Evolutionary conservation across 768 basidiomycete genomes (phyloP).

Genomic region (Antrodiella citrinella): DNA sequence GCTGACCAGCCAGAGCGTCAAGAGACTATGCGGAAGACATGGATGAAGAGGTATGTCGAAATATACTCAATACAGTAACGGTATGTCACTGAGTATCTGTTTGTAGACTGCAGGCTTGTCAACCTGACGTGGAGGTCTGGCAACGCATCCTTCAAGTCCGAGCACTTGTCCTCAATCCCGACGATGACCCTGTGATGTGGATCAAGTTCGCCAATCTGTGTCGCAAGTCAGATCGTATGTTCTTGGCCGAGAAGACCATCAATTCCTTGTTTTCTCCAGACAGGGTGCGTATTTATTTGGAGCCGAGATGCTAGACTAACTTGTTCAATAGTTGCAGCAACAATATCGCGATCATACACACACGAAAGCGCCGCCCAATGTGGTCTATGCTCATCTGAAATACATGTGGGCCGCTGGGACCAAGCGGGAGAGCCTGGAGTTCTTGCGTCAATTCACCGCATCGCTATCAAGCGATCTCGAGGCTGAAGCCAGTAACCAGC

Average conservation of each 20-base stretch:
- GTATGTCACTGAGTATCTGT: not conserved
- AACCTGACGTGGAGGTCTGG: slow-evolving; percentile 98
- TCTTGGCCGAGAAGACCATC: slow-evolving; percentile 94
- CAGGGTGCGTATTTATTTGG: slow-evolving; percentile 31
- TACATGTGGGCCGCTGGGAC: slow-evolving; percentile 90
- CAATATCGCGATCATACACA: slow-evolving; percentile 43
- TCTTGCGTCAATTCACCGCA: slow-evolving; percentile 76
- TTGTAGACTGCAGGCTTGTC: slow-evolving; percentile 82
- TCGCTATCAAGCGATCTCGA: slow-evolving; percentile 65
- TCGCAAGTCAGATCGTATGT: slow-evolving; percentile 89
- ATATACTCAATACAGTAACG: not conserved
- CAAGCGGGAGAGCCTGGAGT: slow-evolving; percentile 69
- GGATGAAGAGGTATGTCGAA: slow-evolving; percentile 96
- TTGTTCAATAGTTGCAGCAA: slow-evolving; percentile 31
- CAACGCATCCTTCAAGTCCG: slow-evolving; percentile 95
- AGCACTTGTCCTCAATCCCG: slow-evolving; percentile 85
- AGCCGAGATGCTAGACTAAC: not conserved
- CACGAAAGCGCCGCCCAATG: slow-evolving; percentile 82
- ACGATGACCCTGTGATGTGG: slow-evolving; percentile 96
- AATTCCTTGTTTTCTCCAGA: slow-evolving; percentile 82
- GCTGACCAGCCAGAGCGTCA: slow-evolving; percentile 94
- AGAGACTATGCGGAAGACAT: slow-evolving; percentile 82
- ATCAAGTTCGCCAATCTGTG: slow-evolving; percentile 98
- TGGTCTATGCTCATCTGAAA: slow-evolving; percentile 93
- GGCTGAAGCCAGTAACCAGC: slow-evolving; percentile 13